Percentiles rank a stretch among this genome's conserved stretches.
Conservation (phyloP, 1,139 yeast genomes). For the Kodamaea anthophila region DNA sequence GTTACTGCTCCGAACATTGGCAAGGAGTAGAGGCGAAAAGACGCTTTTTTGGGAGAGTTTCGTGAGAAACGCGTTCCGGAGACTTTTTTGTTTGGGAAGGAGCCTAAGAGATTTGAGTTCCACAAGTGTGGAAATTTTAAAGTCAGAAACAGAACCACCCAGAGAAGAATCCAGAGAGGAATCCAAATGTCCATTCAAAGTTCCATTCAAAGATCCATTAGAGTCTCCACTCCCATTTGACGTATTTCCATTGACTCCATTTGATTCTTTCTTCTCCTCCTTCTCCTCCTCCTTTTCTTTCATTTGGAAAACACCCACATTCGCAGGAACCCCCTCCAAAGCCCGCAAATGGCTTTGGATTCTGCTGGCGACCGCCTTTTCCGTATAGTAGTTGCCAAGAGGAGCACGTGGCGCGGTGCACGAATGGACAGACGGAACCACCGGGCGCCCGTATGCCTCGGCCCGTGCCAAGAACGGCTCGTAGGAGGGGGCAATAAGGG, state of each 20-base stretch:
- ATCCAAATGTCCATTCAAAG: background rate
- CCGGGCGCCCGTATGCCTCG: constrained; percentile 24
- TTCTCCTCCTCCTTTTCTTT: constrained; percentile 29
- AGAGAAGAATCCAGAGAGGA: no score
- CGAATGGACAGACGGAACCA: constrained; percentile 19
- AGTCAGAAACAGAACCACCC: constrained; percentile 4
- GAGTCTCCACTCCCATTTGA: no score
- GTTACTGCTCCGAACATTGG: constrained; percentile 58
- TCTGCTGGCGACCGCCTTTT: constrained; percentile 46
- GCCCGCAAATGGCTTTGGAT: constrained; percentile 68
- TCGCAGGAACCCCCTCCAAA: constrained; percentile 71
- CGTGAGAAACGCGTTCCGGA: constrained; percentile 69
- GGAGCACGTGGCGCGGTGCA: constrained; percentile 23
- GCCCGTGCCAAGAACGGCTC: constrained; percentile 24
- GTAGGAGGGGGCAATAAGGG: background rate
- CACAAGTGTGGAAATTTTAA: constrained; percentile 62
- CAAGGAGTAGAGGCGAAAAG: constrained; percentile 47
- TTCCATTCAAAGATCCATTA: no score
- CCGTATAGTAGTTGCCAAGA: constrained; percentile 39
- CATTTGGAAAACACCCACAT: constrained; percentile 57
- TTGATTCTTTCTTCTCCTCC: no score
- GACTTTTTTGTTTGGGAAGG: constrained; percentile 75
- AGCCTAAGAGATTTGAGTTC: constrained; percentile 80
- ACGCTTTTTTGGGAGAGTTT: constrained; percentile 63
- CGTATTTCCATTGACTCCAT: no score